Evolutionary conservation across 148 eudicot species (phyloP).

Genomic region (Rhododendron ovatum): DNA sequence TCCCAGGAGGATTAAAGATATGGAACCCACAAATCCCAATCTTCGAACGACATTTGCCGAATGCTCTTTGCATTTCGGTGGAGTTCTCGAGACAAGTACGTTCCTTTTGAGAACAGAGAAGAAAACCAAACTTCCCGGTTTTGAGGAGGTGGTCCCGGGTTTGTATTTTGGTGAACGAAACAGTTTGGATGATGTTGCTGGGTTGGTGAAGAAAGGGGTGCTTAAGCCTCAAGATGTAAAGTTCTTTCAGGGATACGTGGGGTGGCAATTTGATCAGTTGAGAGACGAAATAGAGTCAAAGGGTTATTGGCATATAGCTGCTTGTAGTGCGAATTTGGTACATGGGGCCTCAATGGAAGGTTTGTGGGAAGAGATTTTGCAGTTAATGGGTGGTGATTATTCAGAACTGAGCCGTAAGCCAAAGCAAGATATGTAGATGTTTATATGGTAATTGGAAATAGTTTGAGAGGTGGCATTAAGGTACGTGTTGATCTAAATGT

Average conservation of each 20-base stretch:
- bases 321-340: constrained; percentile 70
- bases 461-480: background rate
- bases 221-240: constrained; percentile 79
- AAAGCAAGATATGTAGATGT: constrained; percentile 59
- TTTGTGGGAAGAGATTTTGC: constrained; percentile 91
- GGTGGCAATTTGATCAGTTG: constrained; percentile 91
- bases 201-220: constrained; percentile 69
- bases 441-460: background rate
- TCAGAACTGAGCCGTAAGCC: constrained; percentile 95
- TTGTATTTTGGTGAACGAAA: constrained; percentile 74
- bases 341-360: constrained; percentile 49
- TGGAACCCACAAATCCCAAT: constrained; percentile 68
- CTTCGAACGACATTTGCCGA: constrained; percentile 72
- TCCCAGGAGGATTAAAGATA: constrained; percentile 68
- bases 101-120: constrained; percentile 53
- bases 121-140: constrained; percentile 39
- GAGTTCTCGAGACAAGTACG: constrained; percentile 89
- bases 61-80: constrained; percentile 89
- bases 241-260: constrained; percentile 92
- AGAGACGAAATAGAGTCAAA: constrained; percentile 64
- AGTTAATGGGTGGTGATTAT: constrained; percentile 92
- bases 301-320: constrained; percentile 85
- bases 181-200: constrained; percentile 74
- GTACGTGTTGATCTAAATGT: constrained; percentile 14
- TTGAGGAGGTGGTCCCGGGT: constrained; percentile 82